Evolutionary conservation across 2,329 filamentous ascomycete species (phyloP), one percentile per base, ranked within the genome.

Genomic region (Arthrobotrys conoides): DNA sequence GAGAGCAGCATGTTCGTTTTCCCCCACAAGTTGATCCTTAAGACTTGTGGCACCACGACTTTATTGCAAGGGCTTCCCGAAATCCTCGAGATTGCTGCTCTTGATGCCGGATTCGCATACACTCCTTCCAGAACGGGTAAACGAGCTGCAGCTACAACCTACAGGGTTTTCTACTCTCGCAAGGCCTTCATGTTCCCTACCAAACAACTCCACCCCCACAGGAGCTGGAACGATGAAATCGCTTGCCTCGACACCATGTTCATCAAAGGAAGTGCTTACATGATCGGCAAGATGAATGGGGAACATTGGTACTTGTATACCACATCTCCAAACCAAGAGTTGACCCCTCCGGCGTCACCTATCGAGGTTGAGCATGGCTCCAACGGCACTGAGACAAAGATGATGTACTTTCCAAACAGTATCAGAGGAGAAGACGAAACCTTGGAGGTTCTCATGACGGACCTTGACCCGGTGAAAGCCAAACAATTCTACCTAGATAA

Each of bases 1-100:
- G 96, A 99, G 86, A 98, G 96, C 48, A 98, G 96, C 92, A 97
- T 99, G 94, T 99, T 99, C 84, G 93, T 99, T 82, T 99, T 97
- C 85, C 94, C 94, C n/a, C 96, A 99, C 89, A 99, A 99, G 88
- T 89, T 99, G 80, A 97, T 99, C 79, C 88, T 99, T 81, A 99
- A 99, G 89, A 99, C 96, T 6, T 99, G 96, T 83, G 96, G 96
- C 78, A 99, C 96, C 24, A 99, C 96, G 14, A 99, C 96, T 1
- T 87, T 99, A 67, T 89, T 99, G 5, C 91, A 92, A 59, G 96
- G 96, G 20, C 88, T 99, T 55, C 93, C 93, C 81, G 93, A 93
- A 81, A 91, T 99, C 84, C 88, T 99, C 68, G 93, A 96, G 84
- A 97, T 98, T 83, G 96, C 96, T 33, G 93, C 94, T 59, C 86